These are phyloP conservation scores for Cytidiella melzeri DNA, from an alignment of 768 basidiomycete species.

Conservation along the genomic window DNA sequence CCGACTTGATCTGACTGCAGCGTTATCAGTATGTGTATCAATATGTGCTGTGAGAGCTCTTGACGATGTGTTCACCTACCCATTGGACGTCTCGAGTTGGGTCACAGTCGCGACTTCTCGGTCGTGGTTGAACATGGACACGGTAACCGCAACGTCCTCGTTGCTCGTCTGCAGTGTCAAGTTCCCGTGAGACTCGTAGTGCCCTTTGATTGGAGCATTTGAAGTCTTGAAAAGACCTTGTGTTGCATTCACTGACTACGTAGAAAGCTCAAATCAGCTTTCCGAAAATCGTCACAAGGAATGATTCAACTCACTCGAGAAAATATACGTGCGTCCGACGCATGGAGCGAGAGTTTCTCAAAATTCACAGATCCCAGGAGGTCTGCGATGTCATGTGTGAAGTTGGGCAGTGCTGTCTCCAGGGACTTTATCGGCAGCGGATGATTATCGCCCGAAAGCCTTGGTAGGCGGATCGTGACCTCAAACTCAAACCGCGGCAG, in stretches of 20 bases:
- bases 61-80: slow-evolving; percentile 28
- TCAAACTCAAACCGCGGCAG: slow-evolving; percentile 5
- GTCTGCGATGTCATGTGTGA: slow-evolving; percentile 12
- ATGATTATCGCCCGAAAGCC: background rate
- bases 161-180: slow-evolving; percentile 36
- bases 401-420: slow-evolving; percentile 13
- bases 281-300: too few relatives aligned
- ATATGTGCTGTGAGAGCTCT: too few relatives aligned
- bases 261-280: too few relatives aligned
- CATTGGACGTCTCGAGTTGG: slow-evolving; percentile 34
- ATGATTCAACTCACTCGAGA: slow-evolving; percentile 10
- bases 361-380: slow-evolving; percentile 10
- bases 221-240: slow-evolving; percentile 28
- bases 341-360: slow-evolving; percentile 2
- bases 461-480: slow-evolving; percentile 7
- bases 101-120: slow-evolving; percentile 24
- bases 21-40: too few relatives aligned
- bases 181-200: slow-evolving; percentile 30
- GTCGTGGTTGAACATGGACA: slow-evolving; percentile 30
- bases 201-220: slow-evolving; percentile 42
- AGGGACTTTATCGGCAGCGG: slow-evolving; percentile 4
- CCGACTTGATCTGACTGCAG: slow-evolving; percentile 15
- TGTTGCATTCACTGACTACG: slow-evolving; percentile 29
- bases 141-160: slow-evolving; percentile 31
- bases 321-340: slow-evolving; percentile 3